Evolutionary conservation across 2,329 filamentous ascomycete species (phyloP).

Genomic region (Coniochaeta hoffmannii): DNA sequence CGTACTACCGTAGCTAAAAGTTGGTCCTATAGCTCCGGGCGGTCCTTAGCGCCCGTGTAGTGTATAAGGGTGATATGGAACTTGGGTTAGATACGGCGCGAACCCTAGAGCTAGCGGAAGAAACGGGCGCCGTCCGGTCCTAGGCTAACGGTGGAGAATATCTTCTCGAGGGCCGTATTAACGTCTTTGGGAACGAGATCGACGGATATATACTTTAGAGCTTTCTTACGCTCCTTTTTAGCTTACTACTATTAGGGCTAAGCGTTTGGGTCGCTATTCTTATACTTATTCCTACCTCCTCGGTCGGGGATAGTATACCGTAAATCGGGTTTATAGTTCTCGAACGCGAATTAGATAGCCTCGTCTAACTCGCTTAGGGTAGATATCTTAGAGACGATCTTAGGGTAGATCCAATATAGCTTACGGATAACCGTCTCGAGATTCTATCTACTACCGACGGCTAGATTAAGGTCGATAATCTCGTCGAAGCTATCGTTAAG

Average conservation of each 20-base stretch:
- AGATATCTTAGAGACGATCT: slow-evolving; percentile 65
- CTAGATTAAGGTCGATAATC: slow-evolving; percentile 77
- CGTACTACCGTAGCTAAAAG: no score
- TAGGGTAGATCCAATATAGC: slow-evolving; percentile 71
- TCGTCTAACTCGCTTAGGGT: slow-evolving; percentile 66
- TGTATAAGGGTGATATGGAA: slow-evolving; percentile 97
- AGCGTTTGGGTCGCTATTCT: slow-evolving; percentile 28
- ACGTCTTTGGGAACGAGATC: slow-evolving; percentile 35
- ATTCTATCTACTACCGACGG: slow-evolving; percentile 71
- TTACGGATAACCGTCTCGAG: slow-evolving; percentile 69
- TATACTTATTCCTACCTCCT: slow-evolving; percentile 35
- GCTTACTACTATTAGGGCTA: slow-evolving; percentile 24
- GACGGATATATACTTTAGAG: slow-evolving; percentile 51
- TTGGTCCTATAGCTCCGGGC: slow-evolving; percentile 71
- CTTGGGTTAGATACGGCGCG: slow-evolving; percentile 67
- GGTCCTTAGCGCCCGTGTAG: slow-evolving; percentile 51
- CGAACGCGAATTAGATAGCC: slow-evolving; percentile 68
- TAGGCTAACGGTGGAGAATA: slow-evolving; percentile 49
- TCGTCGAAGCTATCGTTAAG: slow-evolving; percentile 80
- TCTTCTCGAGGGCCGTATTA: slow-evolving; percentile 53
- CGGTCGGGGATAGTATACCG: slow-evolving; percentile 66
- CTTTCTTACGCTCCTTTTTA: slow-evolving; percentile 35
- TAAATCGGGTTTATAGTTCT: slow-evolving; percentile 69
- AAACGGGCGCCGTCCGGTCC: slow-evolving; percentile 54
- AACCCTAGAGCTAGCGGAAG: slow-evolving; percentile 67